Conservation (phyloP, 1,284 basidiomycete genomes). For the Cutaneotrichosporon sp. region DNA sequence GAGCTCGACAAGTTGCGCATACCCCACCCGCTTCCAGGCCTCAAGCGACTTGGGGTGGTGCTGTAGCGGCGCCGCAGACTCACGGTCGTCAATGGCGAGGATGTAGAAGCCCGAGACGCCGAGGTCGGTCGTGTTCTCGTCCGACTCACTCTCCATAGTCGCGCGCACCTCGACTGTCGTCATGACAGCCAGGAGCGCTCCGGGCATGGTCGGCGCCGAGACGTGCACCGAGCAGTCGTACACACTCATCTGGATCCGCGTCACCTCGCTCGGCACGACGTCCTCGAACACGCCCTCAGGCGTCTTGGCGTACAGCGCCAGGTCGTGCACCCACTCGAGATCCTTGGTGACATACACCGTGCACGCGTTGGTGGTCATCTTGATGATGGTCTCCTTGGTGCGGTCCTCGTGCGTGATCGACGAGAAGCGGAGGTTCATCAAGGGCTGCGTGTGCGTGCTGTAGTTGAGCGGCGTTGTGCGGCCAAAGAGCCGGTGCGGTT, state of each 20-base stretch:
- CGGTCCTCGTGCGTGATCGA: constrained; percentile 67
- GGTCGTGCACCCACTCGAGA: constrained; percentile 64
- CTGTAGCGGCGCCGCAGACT: constrained; percentile 38
- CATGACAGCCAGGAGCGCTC: constrained; percentile 68
- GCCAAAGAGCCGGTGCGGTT: constrained; percentile 28
- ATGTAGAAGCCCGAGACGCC: constrained; percentile 57
- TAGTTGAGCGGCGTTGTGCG: constrained; percentile 42
- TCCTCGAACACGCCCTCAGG: constrained; percentile 94
- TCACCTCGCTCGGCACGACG: constrained; percentile 87
- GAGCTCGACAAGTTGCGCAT: constrained; percentile 68
- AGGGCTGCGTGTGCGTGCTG: constrained; percentile 37
- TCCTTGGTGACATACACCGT: constrained; percentile 68
- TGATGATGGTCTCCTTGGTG: constrained; percentile 77
- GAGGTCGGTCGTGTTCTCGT: constrained; percentile 61
- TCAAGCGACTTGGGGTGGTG: constrained; percentile 38
- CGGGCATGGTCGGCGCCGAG: constrained; percentile 63
- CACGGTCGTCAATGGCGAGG: constrained; percentile 66
- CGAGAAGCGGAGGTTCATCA: constrained; percentile 68
- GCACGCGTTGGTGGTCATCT: constrained; percentile 65
- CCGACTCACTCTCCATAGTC: constrained; percentile 67
- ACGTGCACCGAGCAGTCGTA: constrained; percentile 68
- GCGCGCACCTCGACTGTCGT: constrained; percentile 68
- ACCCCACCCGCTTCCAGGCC: constrained; percentile 65
- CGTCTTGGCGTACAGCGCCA: constrained; percentile 71
- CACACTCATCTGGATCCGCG: constrained; percentile 67